phyloP scores from a whole-genome alignment of 768 basidiomycete genomes.

The Tulasnella sp. region DNA sequence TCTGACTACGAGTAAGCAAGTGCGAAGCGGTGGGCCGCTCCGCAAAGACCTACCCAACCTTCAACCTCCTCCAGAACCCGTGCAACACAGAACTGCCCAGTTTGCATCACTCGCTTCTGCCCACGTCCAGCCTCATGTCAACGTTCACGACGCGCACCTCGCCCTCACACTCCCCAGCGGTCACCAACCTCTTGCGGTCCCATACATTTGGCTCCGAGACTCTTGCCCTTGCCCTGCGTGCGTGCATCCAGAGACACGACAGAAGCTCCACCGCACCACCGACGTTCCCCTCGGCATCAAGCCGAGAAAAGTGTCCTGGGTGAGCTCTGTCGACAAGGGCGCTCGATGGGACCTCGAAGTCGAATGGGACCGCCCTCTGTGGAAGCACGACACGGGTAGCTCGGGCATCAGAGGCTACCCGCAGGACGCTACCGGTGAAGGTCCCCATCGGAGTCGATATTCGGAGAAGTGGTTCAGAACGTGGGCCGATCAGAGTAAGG shows the following conservation, averaged over 20 bases:
- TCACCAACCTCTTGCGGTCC: constrained; percentile 28
- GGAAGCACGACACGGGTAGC: constrained; percentile 7
- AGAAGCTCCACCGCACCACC: constrained; percentile 63
- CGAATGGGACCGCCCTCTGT: constrained; percentile 5
- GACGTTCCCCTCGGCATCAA: constrained; percentile 44
- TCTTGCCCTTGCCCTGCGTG: constrained; percentile 63
- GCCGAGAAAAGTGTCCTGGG: constrained; percentile 31
- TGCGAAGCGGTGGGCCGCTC: not conserved
- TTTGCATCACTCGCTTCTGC: not conserved
- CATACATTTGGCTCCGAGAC: constrained; percentile 75
- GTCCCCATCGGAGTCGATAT: not conserved
- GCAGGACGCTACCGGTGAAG: not conserved
- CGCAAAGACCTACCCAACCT: not conserved
- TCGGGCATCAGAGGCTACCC: constrained; percentile 5
- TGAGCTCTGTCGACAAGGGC: not conserved
- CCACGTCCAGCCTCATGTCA: not conserved
- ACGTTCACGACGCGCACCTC: not conserved
- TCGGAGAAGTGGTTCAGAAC: not conserved
- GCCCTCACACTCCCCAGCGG: not conserved
- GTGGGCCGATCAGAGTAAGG: not conserved
- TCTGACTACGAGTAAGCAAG: no score
- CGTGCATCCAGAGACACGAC: constrained; percentile 64
- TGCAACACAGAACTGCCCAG: not conserved
- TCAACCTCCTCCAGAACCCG: not conserved
- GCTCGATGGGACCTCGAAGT: constrained; percentile 1